These are phyloP conservation scores for Russula sp. DNA, from an alignment of 768 basidiomycete species.

Conservation along the genomic window DNA sequence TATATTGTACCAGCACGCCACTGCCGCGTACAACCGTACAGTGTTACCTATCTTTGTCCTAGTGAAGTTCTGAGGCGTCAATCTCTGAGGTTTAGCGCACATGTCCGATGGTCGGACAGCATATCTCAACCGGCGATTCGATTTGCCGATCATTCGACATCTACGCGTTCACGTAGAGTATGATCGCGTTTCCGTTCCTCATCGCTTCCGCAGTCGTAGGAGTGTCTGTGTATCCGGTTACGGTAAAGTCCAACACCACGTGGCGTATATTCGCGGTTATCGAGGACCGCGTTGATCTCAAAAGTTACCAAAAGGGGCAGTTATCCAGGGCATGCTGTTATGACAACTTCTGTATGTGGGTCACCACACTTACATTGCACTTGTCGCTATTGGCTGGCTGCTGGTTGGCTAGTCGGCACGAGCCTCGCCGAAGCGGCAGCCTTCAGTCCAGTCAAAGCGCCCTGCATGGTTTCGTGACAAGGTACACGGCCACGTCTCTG, in stretches of 20 bases:
- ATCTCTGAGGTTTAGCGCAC: neutral
- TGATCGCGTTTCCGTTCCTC: neutral
- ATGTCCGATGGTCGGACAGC: slow-evolving; percentile 4
- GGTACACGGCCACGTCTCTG: neutral
- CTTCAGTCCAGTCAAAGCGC: too few relatives aligned
- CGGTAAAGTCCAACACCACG: neutral
- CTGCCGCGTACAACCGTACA: neutral
- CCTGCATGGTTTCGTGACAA: neutral
- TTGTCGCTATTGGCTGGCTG: neutral
- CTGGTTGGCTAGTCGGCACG: too few relatives aligned
- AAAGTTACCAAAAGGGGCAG: neutral
- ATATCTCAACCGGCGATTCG: neutral
- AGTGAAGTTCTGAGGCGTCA: neutral
- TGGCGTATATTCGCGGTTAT: neutral
- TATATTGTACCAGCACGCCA: neutral
- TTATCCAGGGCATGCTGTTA: neutral
- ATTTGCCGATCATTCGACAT: neutral
- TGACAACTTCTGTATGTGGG: neutral
- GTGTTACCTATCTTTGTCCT: slow-evolving; percentile 3
- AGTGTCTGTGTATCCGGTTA: neutral
- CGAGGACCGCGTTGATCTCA: neutral
- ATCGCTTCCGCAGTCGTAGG: neutral
- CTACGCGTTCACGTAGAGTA: neutral
- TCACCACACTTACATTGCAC: neutral
- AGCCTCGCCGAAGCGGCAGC: too few relatives aligned